Evolutionary conservation across 2,329 filamentous ascomycete species (phyloP), one percentile per base, ranked within the genome.

Genomic region (Trichoderma citrinoviride): DNA sequence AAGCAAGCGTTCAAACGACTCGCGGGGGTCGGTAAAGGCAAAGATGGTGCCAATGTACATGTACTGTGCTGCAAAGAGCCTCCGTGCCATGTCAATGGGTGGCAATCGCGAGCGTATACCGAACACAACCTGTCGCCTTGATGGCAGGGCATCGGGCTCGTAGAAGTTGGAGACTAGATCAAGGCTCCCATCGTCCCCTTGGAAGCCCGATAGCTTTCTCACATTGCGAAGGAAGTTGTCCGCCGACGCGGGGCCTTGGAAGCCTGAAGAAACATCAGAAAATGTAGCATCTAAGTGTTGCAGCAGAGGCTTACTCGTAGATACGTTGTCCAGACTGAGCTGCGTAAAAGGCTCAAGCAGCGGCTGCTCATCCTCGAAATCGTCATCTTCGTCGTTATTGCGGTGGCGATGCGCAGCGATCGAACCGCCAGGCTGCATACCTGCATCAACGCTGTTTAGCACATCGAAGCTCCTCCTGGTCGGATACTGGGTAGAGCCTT

Each of bases 1-100:
- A 0, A 85, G 74, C 27, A 80, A 75, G 41, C 73, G 69, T 65
- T 84, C 81, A 60, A 85, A 85, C 17, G 77, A 71, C 3, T 74
- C 70, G 0, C 68, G 68, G 2, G 81, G 81, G 27, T 81, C 78
- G 0, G 81, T 78, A 50, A 85, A 82, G 12, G 81, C 80, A 66
- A 86, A 85, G 10, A 86, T 86, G 15, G 83, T 85, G 12, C 83
- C 83, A 19, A 86, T 85, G 62, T 84, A 85, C 40, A 78, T 77
- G 70, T 85, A 83, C 65, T 86, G 84, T 0, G 82, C 80, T 29
- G 77, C 76, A 65, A 82, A 84, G 2, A 83, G 74, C 15, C 81
- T 75, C 58, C 80, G 81, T 0, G 82, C 82, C 67, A 83, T 79
- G 37, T 83, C 80, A 12, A 80, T 76, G 0, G 82, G 82, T 0